Evolutionary conservation across 2,329 filamentous ascomycete genomes (phyloP).

Genomic region (Fusarium algeriense): DNA sequence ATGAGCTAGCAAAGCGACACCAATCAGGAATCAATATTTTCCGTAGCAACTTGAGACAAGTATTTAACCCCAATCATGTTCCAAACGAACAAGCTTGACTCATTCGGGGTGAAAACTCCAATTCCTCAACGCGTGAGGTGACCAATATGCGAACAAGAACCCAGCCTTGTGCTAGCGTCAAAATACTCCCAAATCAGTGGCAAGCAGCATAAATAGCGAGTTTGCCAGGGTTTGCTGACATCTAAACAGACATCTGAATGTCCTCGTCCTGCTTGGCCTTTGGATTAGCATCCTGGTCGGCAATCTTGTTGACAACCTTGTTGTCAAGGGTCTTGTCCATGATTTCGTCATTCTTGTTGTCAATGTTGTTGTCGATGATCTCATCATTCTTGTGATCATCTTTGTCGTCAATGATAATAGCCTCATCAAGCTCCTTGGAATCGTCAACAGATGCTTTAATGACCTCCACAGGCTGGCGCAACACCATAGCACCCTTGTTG

Average conservation of each 20-base stretch:
- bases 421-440: neutral
- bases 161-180: neutral
- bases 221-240: neutral
- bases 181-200: neutral
- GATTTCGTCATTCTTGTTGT: too few species aligned
- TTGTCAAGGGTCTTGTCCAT: too few species aligned
- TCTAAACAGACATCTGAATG: neutral
- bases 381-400: neutral
- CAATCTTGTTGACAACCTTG: too few species aligned
- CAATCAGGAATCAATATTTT: conserved; percentile 14
- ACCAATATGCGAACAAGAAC: neutral
- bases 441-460: neutral
- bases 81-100: neutral
- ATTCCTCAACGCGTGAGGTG: neutral
- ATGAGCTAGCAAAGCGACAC: neutral
- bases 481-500: neutral
- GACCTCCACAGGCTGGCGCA: neutral
- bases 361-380: too few species aligned
- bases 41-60: neutral
- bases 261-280: neutral
- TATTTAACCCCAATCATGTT: neutral
- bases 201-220: neutral
- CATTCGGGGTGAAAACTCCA: neutral
- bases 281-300: neutral
- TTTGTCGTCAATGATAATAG: neutral